Percentiles rank a stretch among this genome's conserved stretches.
phyloP scores from a whole-genome alignment of 2,329 filamentous ascomycete genomes.

The Penicillium freii region DNA sequence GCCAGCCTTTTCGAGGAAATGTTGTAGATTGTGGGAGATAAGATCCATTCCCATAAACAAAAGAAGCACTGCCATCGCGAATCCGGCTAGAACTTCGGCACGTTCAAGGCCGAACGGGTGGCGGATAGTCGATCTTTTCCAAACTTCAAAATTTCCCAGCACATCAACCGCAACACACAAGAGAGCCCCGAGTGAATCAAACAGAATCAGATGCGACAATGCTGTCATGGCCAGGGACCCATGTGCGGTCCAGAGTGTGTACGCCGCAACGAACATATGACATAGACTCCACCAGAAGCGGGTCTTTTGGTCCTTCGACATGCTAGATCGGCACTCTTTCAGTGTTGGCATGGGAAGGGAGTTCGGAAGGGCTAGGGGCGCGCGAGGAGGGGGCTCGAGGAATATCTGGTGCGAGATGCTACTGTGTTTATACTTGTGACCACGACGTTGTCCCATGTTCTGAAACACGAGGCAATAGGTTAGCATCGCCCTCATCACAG shows the following conservation, averaged over 20 bases:
- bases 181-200: constrained; percentile 88
- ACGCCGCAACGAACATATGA: constrained; percentile 77
- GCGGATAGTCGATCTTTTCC: constrained; percentile 86
- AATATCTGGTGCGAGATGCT: constrained; percentile 97
- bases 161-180: constrained; percentile 92
- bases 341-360: constrained; percentile 89
- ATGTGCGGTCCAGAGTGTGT: constrained; percentile 80
- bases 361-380: constrained; percentile 83
- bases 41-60: constrained; percentile 98
- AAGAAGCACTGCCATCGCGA: constrained; percentile 92
- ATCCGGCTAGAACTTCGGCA: constrained; percentile 89
- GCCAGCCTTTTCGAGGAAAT: constrained; percentile 76
- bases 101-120: constrained; percentile 92
- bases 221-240: constrained; percentile 89
- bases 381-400: constrained; percentile 80
- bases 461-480: constrained; percentile 40
- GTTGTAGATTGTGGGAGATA: constrained; percentile 88
- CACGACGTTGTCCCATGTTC: constrained; percentile 87
- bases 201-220: constrained; percentile 88
- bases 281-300: constrained; percentile 87
- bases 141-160: constrained; percentile 94
- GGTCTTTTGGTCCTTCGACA: constrained; percentile 81
- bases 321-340: constrained; percentile 82
- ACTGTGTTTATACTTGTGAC: constrained; percentile 97
- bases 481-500: constrained; percentile 7